These are phyloP conservation scores for Aspergillus steynii DNA, from an alignment of 495 filamentous ascomycete genomes.

Conservation along the genomic window DNA sequence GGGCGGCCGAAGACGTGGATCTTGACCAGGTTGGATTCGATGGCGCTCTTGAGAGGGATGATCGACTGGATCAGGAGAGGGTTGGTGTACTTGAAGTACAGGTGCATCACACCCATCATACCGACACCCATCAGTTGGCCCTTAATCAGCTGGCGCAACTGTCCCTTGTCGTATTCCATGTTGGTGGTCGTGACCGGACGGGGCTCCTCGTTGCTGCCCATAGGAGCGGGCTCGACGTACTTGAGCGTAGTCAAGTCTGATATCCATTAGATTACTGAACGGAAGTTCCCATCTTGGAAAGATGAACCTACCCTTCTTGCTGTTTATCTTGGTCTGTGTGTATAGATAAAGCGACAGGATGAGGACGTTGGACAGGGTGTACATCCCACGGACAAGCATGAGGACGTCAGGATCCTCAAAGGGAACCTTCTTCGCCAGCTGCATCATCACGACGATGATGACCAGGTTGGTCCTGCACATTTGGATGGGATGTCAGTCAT, in stretches of 20 bases:
- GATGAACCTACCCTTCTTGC: conserved; percentile 78
- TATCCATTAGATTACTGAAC: conserved; percentile 1
- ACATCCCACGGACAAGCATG: conserved; percentile 76
- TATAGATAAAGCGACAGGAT: conserved; percentile 83
- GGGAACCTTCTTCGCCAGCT: conserved; percentile 90
- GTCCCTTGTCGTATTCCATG: conserved; percentile 84
- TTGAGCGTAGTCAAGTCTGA: conserved; percentile 95
- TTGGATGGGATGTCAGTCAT: conserved; percentile 12
- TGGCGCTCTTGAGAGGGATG: conserved; percentile 91
- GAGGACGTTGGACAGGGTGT: conserved; percentile 84
- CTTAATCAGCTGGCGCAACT: conserved; percentile 81
- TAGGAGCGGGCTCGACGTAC: conserved; percentile 91
- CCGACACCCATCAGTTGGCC: conserved; percentile 89
- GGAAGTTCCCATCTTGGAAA: background rate
- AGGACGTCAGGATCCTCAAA: conserved; percentile 91
- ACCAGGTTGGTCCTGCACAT: conserved; percentile 78
- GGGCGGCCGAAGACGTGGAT: conserved; percentile 89
- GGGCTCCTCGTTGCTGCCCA: conserved; percentile 88
- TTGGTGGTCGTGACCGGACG: conserved; percentile 95
- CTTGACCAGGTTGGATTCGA: conserved; percentile 94
- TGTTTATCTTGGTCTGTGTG: conserved; percentile 77
- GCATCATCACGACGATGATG: conserved; percentile 97
- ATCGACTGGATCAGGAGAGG: conserved; percentile 97
- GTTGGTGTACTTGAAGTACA: conserved; percentile 99
- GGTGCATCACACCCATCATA: conserved; percentile 98